phyloP scores from a whole-genome alignment of 371 early-diverging fungal species.

The Lichtheimia ramosa region DNA sequence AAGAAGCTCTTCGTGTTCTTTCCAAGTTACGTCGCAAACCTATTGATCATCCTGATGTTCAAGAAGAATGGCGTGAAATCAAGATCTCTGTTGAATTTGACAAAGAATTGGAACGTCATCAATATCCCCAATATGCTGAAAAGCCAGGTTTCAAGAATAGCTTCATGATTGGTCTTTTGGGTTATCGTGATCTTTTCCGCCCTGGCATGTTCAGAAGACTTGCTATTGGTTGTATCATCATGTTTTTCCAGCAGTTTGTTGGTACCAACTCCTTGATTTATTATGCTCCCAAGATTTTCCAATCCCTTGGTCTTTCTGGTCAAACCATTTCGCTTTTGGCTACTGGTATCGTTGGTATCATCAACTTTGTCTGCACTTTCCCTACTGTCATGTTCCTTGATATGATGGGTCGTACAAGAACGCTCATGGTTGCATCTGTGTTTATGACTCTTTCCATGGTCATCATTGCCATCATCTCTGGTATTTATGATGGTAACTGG shows the following conservation, averaged over 20 bases:
- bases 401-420: conserved; percentile 61
- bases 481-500: conserved; percentile 35
- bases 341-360: conserved; percentile 69
- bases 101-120: conserved; percentile 46
- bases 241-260: conserved; percentile 69
- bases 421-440: conserved; percentile 47
- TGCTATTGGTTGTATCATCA: conserved; percentile 64
- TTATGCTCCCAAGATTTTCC: conserved; percentile 72
- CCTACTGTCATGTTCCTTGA: conserved; percentile 71
- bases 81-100: conserved; percentile 72
- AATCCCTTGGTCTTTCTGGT: conserved; percentile 61
- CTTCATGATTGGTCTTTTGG: conserved; percentile 50
- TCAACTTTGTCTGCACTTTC: conserved; percentile 57
- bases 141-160: conserved; percentile 14
- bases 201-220: conserved; percentile 62
- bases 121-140: conserved; percentile 32
- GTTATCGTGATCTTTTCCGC: conserved; percentile 73
- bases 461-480: conserved; percentile 39
- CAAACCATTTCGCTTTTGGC: conserved; percentile 57
- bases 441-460: conserved; percentile 34
- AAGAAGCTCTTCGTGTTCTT: conserved; percentile 70
- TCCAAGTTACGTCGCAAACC: conserved; percentile 70
- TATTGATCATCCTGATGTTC: conserved; percentile 51
- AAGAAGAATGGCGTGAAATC: conserved; percentile 76
- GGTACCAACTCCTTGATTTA: conserved; percentile 77